Evolutionary conservation across 148 eudicot species (phyloP).

Genomic region (Rhododendron vialii): DNA sequence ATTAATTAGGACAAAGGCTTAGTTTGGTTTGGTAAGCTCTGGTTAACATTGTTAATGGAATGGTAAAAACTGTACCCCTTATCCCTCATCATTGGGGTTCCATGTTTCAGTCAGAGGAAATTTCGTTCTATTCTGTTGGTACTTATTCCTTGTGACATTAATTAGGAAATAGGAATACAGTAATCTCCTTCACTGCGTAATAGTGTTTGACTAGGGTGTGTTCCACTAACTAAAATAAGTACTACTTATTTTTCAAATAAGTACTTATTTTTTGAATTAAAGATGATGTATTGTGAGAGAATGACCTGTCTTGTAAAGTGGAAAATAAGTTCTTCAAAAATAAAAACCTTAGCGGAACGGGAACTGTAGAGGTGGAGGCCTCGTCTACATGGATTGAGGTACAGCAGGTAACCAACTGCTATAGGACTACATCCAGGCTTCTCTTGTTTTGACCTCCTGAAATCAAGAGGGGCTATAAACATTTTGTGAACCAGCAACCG

Average conservation of each 20-base stretch:
- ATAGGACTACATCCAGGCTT: not conserved
- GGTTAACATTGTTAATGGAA: not conserved
- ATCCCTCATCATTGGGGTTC: not conserved
- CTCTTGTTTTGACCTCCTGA: not conserved
- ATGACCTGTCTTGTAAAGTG: too few relatives aligned
- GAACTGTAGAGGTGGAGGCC: not conserved
- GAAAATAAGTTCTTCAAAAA: too few relatives aligned
- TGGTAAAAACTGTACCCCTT: not conserved
- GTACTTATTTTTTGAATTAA: too few relatives aligned
- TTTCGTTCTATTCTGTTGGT: not conserved
- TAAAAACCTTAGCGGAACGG: too few relatives aligned
- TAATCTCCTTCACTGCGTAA: not conserved
- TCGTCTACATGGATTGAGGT: not conserved
- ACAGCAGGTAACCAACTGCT: not conserved
- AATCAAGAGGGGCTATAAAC: not conserved
- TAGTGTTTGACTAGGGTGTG: not conserved
- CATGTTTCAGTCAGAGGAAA: not conserved
- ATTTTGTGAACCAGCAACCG: not conserved
- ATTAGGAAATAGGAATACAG: not conserved
- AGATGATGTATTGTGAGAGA: too few relatives aligned
- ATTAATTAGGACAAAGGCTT: not conserved
- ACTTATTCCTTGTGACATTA: not conserved
- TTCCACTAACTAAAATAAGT: too few relatives aligned
- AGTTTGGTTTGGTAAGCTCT: not conserved
- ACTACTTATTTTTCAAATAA: too few relatives aligned